Evolutionary conservation across 1,284 basidiomycete species (phyloP), one percentile per base, ranked within the genome.

Genomic region (Anthracocystis setariae): DNA sequence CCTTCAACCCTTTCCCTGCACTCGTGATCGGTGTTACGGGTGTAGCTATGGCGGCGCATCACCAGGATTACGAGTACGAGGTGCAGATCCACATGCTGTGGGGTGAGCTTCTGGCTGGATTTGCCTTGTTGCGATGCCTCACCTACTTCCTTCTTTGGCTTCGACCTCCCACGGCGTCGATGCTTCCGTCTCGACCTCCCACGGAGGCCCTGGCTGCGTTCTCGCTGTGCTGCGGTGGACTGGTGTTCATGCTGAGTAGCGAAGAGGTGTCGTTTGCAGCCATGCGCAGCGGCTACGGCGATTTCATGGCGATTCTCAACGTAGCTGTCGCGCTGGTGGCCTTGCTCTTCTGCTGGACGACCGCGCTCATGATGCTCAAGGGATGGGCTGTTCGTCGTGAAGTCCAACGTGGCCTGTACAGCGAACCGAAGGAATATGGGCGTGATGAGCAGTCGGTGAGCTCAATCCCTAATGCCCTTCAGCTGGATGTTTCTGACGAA

Each of bases 141-240:
- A 98, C 94, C 3, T 98, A 98, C 84, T 92, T 94, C 85, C 93
- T 96, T 88, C 87, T 96, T 45, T 97, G 91, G 91, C 86, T 96
- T 47, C 87, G 88, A 29, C 86, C 86, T 12, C 85, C 86, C 7
- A 66, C 72, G 0, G 79, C 81, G 13, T 70, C 74, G 23, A 87
- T 90, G 20, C 86, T 93, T 10, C 94, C 95, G 2, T 92, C 91
- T n/a, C 89, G 94, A 7, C 94, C 94, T 0, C 94, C 94, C 0
- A 96, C 94, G 0, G 94, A 98, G 85, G 91, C 92, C 1, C 84
- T 98, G 44, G 92, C 90, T 5, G 88, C 91, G 49, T 93, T 98
- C 84, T 91, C 91, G 84, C 86, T 94, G 50, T 88, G 93, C 15
- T 90, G 89, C 5, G 94, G 95, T 45, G 94, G 95, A 3, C 84